phyloP scores from a whole-genome alignment of 805 yeast genomes.

The Candida bentonensis region DNA sequence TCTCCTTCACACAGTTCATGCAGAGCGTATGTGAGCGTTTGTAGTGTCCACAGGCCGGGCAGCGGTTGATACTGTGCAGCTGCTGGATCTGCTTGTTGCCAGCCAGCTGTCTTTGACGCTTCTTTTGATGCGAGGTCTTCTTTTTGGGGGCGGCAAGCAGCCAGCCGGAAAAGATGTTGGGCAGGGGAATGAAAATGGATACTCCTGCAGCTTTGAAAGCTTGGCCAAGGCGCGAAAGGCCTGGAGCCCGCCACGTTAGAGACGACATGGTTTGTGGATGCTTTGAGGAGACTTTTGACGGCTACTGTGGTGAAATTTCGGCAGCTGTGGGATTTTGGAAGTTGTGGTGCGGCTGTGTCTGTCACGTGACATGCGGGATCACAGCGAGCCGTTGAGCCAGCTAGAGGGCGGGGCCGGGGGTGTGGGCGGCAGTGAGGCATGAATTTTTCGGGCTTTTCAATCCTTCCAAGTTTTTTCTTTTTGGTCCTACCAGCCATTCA shows the following conservation, averaged over 20 bases:
- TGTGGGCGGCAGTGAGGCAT: too few species aligned
- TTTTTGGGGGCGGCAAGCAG: constrained; percentile 78
- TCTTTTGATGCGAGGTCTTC: constrained; percentile 76
- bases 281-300: too few species aligned
- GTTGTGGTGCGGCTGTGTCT: too few species aligned
- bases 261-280: neutral
- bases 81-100: constrained; percentile 70
- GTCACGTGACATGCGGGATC: too few species aligned
- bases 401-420: too few species aligned
- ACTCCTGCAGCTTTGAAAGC: neutral
- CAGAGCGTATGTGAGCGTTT: constrained; percentile 86
- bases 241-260: neutral
- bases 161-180: neutral
- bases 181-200: neutral
- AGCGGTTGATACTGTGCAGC: constrained; percentile 64
- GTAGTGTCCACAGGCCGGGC: constrained; percentile 91
- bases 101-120: constrained; percentile 69
- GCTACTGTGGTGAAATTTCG: too few species aligned
- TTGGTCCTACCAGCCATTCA: too few species aligned
- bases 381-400: too few species aligned
- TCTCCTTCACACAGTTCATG: constrained; percentile 81
- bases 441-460: too few species aligned
- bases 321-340: too few species aligned
- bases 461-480: too few species aligned
- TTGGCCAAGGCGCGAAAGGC: neutral